phyloP scores from a whole-genome alignment of 2,329 filamentous ascomycete genomes.

The Erysiphe neolycopersici region DNA sequence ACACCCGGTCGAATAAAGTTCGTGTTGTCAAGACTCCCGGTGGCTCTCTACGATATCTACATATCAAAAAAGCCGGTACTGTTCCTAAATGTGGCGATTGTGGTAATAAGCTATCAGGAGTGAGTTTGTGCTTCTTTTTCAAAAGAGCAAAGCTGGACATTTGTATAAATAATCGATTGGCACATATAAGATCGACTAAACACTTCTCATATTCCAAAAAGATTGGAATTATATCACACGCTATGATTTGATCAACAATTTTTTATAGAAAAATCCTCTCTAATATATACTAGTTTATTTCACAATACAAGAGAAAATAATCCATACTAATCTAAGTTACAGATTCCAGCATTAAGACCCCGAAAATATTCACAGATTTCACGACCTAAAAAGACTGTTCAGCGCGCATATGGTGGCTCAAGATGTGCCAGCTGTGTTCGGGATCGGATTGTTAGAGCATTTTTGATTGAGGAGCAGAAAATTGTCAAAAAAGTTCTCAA shows the following conservation, averaged over 20 bases:
- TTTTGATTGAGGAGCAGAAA: constrained; percentile 99
- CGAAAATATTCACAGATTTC: constrained; percentile 95
- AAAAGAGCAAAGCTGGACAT: not conserved
- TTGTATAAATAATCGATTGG: no score
- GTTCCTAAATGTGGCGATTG: constrained; percentile 99
- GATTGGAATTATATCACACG: no score
- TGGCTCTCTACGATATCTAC: constrained; percentile 80
- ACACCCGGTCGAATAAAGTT: constrained; percentile 93
- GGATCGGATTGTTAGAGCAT: constrained; percentile 91
- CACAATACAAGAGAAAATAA: no score
- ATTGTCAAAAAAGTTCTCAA: constrained; percentile 99
- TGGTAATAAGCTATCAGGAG: constrained; percentile 86
- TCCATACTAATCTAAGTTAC: constrained; percentile 1
- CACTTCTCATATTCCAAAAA: no score
- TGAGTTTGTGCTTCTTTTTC: constrained; percentile 29
- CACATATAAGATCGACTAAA: no score
- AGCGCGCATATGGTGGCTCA: constrained; percentile 93
- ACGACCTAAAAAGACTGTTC: constrained; percentile 97
- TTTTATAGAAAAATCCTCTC: no score
- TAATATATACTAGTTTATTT: no score
- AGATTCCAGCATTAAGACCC: constrained; percentile 91
- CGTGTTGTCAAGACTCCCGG: constrained; percentile 90
- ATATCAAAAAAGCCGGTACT: constrained; percentile 99
- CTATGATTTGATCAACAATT: no score
- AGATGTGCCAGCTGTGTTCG: constrained; percentile 97